Conservation (phyloP, 805 yeast species). For the Pichia rugopelliculosa region DNA sequence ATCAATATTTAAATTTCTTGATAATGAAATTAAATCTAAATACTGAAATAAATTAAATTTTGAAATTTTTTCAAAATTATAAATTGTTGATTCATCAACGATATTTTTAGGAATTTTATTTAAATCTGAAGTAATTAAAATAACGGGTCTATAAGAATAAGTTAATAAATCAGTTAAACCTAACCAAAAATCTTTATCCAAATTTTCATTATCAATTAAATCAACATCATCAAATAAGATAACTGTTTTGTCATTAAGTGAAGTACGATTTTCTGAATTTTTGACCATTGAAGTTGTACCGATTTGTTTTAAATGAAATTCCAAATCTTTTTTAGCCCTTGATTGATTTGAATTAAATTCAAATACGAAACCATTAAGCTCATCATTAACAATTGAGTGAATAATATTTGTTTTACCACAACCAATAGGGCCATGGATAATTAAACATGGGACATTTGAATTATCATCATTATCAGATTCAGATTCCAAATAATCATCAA, state of each 20-base stretch:
- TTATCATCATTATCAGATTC: slow-evolving; percentile 22
- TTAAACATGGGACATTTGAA: slow-evolving; percentile 51
- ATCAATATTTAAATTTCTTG: slow-evolving; percentile 22
- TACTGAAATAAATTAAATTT: slow-evolving; percentile 13
- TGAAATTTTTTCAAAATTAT: slow-evolving; percentile 13
- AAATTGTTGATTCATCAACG: slow-evolving; percentile 24
- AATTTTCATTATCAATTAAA: slow-evolving; percentile 56
- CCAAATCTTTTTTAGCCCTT: slow-evolving; percentile 66
- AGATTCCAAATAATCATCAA: slow-evolving; percentile 29
- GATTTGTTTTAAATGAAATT: slow-evolving; percentile 60
- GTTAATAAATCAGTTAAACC: slow-evolving; percentile 53
- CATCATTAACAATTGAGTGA: slow-evolving; percentile 54
- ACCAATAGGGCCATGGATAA: slow-evolving; percentile 65
- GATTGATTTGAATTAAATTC: slow-evolving; percentile 74
- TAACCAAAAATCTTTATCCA: slow-evolving; percentile 74
- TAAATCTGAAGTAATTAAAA: slow-evolving; percentile 26
- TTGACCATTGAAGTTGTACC: slow-evolving; percentile 80
- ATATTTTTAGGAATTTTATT: slow-evolving; percentile 23
- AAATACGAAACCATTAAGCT: slow-evolving; percentile 60
- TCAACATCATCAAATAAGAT: slow-evolving; percentile 85
- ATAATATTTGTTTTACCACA: slow-evolving; percentile 74
- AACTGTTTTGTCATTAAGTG: slow-evolving; percentile 40
- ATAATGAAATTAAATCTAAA: slow-evolving; percentile 22
- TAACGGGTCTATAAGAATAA: slow-evolving; percentile 29
- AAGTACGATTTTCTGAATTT: slow-evolving; percentile 19